phyloP scores from a whole-genome alignment of 208 protist species.

The Wallacemonas sp. region DNA sequence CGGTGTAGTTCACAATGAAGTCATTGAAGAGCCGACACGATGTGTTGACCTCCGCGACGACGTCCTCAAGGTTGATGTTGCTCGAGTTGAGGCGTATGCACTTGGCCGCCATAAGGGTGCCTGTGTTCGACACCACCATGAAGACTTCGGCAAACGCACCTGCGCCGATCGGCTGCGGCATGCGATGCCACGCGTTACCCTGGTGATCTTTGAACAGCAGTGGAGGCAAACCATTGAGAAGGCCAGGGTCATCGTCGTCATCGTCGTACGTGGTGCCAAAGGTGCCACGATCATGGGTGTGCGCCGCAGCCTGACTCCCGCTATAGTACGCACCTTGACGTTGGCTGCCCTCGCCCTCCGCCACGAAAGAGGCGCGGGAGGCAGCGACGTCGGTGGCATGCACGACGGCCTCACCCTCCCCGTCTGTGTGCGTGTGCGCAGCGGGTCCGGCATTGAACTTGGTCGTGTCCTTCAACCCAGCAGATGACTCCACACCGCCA shows the following conservation, averaged over 20 bases:
- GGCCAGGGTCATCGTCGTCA: not conserved
- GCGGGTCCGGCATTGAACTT: too few species aligned
- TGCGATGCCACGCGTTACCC: slow-evolving; percentile 29
- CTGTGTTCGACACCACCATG: slow-evolving; percentile 31
- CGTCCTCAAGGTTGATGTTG: slow-evolving; percentile 28
- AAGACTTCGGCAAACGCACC: slow-evolving; percentile 49
- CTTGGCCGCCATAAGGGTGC: slow-evolving; percentile 44
- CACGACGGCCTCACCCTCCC: too few species aligned
- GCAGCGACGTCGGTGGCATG: too few species aligned
- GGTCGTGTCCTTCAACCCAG: too few species aligned
- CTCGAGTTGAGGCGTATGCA: slow-evolving; percentile 31
- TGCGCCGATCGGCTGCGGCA: slow-evolving; percentile 27
- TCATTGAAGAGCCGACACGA: slow-evolving; percentile 44
- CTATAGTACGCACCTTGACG: too few species aligned
- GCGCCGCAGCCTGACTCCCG: too few species aligned
- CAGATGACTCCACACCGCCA: too few species aligned
- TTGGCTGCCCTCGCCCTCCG: too few species aligned
- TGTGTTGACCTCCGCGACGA: slow-evolving; percentile 51
- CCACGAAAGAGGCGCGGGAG: too few species aligned
- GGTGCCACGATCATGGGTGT: too few species aligned
- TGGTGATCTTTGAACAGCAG: slow-evolving; percentile 27
- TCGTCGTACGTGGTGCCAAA: too few species aligned
- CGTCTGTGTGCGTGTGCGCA: too few species aligned
- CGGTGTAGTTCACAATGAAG: slow-evolving; percentile 49
- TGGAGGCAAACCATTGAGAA: slow-evolving; percentile 14